phyloP scores from a whole-genome alignment of 2,329 filamentous ascomycete genomes.

The Verticillium nubilum region DNA sequence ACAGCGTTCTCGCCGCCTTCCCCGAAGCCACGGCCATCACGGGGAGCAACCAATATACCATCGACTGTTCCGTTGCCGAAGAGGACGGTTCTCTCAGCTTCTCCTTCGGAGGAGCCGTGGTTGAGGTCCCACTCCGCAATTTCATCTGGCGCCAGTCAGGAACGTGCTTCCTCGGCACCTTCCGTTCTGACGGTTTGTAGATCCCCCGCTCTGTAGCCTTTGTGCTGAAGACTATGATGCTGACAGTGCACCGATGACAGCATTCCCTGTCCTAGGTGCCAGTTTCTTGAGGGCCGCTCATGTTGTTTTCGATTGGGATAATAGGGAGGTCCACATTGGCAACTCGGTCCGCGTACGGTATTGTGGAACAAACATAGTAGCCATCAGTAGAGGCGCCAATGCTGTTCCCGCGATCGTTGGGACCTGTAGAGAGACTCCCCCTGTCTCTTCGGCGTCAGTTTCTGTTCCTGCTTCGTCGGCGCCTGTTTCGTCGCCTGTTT shows the following conservation, averaged over 20 bases:
- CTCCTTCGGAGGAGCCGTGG: slow-evolving; percentile 9
- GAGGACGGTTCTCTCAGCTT: slow-evolving; percentile 11
- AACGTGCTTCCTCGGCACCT: slow-evolving; percentile 12
- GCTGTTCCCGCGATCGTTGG: slow-evolving; percentile 19
- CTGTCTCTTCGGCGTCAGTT: background rate
- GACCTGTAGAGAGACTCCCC: background rate
- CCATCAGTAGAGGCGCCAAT: slow-evolving; percentile 32
- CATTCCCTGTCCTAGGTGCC: slow-evolving; percentile 18
- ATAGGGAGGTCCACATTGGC: slow-evolving; percentile 29
- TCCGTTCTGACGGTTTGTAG: background rate
- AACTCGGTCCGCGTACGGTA: slow-evolving; percentile 22
- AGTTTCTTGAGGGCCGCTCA: slow-evolving; percentile 8
- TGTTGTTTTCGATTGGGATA: slow-evolving; percentile 30
- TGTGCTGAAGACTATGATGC: background rate
- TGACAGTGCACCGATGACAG: slow-evolving; percentile 5
- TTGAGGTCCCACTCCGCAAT: slow-evolving; percentile 12
- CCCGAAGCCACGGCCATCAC: slow-evolving; percentile 4
- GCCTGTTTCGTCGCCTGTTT: background rate
- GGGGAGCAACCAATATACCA: background rate
- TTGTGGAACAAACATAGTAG: slow-evolving; percentile 30
- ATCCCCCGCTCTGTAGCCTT: background rate
- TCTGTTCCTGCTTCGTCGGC: background rate
- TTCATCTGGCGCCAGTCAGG: slow-evolving; percentile 9
- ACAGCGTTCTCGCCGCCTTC: background rate
- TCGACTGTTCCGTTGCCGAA: slow-evolving; percentile 8